A percentile compares a stretch with the other conserved stretches of the same genome.
These are phyloP conservation scores for Ustilago loliicola DNA, from an alignment of 1,284 basidiomycete species.

Conservation along the genomic window DNA sequence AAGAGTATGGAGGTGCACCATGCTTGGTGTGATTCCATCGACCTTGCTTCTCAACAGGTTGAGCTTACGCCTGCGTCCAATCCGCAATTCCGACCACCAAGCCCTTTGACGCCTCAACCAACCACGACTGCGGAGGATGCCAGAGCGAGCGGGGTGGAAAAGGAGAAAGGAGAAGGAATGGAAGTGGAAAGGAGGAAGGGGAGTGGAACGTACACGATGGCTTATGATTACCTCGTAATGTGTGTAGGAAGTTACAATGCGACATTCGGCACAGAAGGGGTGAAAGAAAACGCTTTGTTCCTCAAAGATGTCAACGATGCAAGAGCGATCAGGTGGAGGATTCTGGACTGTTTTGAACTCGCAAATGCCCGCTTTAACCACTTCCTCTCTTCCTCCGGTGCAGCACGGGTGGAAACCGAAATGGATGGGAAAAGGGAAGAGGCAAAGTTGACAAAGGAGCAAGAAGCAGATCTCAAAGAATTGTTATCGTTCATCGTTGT, in stretches of 20 bases:
- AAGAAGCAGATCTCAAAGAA: constrained; percentile 38
- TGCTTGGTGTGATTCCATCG: constrained; percentile 70
- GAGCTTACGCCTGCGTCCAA: constrained; percentile 37
- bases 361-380: constrained; percentile 73
- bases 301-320: constrained; percentile 86
- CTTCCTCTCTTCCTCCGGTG: constrained; percentile 74
- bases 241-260: constrained; percentile 87
- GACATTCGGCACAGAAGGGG: constrained; percentile 75
- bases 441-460: constrained; percentile 78
- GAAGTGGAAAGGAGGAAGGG: not conserved
- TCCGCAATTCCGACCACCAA: constrained; percentile 73
- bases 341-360: constrained; percentile 84
- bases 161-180: not conserved
- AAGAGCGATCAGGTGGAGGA: constrained; percentile 80
- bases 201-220: constrained; percentile 25
- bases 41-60: constrained; percentile 15
- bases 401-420: too few relatives aligned
- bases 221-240: constrained; percentile 82
- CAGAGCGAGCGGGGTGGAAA: not conserved
- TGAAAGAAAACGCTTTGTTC: constrained; percentile 68
- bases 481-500: constrained; percentile 55
- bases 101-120: constrained; percentile 73
- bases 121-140: not conserved
- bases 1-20: constrained; percentile 69
- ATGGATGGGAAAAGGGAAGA: too few relatives aligned